Evolutionary conservation across 345 rosid species (phyloP).

Genomic region (Melastoma malabathricum): DNA sequence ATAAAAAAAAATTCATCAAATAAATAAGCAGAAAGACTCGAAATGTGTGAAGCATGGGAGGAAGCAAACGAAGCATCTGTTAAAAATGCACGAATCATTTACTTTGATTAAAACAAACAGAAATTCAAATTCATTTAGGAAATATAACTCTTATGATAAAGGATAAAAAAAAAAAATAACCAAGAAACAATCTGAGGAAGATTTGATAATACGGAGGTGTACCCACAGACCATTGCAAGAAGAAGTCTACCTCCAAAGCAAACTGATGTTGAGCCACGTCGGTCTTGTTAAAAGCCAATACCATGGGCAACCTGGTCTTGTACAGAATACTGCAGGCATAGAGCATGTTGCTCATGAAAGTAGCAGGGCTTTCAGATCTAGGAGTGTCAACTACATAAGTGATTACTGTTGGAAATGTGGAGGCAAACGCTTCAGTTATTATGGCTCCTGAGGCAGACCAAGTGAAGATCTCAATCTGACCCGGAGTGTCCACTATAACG

Average conservation of each 20-base stretch:
- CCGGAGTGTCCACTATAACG: slow-evolving; percentile 22
- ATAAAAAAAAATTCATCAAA: too few relatives aligned
- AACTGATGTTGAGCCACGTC: slow-evolving; percentile 22
- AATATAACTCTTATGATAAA: too few relatives aligned
- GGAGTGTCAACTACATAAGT: slow-evolving; percentile 40
- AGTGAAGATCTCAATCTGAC: slow-evolving; percentile 18
- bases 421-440: slow-evolving; percentile 19
- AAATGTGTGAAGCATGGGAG: too few relatives aligned
- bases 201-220: too few relatives aligned
- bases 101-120: too few relatives aligned
- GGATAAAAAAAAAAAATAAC: too few relatives aligned
- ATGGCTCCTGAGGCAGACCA: slow-evolving; percentile 21
- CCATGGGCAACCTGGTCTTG: slow-evolving; percentile 32
- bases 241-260: slow-evolving; percentile 15
- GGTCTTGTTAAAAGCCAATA: slow-evolving; percentile 31
- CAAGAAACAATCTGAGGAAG: too few relatives aligned
- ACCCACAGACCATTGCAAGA: not conserved
- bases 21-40: too few relatives aligned
- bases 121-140: too few relatives aligned
- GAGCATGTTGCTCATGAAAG: slow-evolving; percentile 44
- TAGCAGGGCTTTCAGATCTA: slow-evolving; percentile 27
- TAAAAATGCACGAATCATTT: too few relatives aligned
- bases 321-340: slow-evolving; percentile 39
- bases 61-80: too few relatives aligned
- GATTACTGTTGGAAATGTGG: slow-evolving; percentile 19